A percentile compares a stretch with the other conserved stretches of the same genome.
These are phyloP conservation scores for Volvariella volvacea DNA, from an alignment of 1,284 basidiomycete species.

Conservation along the genomic window DNA sequence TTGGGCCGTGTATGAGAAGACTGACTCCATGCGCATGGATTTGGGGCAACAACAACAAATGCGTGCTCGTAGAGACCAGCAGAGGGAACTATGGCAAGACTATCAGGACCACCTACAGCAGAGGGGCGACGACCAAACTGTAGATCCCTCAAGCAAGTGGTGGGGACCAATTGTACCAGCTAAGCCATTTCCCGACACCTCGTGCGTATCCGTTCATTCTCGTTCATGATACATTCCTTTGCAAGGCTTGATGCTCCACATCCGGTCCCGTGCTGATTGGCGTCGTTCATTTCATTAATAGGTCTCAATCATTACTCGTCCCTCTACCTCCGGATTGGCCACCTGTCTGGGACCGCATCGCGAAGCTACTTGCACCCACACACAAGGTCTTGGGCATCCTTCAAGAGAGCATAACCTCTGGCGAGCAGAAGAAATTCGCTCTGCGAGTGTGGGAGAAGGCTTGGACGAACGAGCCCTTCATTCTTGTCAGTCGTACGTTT, in stretches of 20 bases:
- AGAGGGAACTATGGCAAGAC: conserved; percentile 41
- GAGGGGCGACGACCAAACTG: conserved; percentile 17
- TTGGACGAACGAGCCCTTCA: conserved; percentile 43
- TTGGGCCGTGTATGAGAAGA: conserved; percentile 47
- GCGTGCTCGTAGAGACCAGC: conserved; percentile 31
- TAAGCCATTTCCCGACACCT: conserved; percentile 26
- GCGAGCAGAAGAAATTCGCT: conserved; percentile 45
- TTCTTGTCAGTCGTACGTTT: conserved; percentile 42
- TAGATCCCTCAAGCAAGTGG: conserved; percentile 21
- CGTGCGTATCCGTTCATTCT: conserved; percentile 24
- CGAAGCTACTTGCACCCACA: conserved; percentile 43
- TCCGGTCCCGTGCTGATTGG: too few relatives aligned
- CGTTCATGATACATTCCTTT: conserved; percentile 1
- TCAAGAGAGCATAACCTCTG: conserved; percentile 41
- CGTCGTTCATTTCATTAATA: too few relatives aligned
- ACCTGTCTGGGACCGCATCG: conserved; percentile 38
- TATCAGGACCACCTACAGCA: conserved; percentile 33
- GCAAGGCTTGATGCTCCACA: conserved; percentile 2
- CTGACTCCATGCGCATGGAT: conserved; percentile 50
- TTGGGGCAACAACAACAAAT: conserved; percentile 43
- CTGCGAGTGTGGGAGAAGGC: conserved; percentile 48
- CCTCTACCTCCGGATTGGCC: conserved; percentile 36
- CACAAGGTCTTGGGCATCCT: conserved; percentile 38
- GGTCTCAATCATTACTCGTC: conserved; percentile 31
- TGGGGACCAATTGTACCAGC: conserved; percentile 33